Percentiles rank a stretch among this genome's conserved stretches.
Evolutionary conservation across 2,329 filamentous ascomycete species (phyloP).

Genomic region (Corniculantispora saksenae): DNA sequence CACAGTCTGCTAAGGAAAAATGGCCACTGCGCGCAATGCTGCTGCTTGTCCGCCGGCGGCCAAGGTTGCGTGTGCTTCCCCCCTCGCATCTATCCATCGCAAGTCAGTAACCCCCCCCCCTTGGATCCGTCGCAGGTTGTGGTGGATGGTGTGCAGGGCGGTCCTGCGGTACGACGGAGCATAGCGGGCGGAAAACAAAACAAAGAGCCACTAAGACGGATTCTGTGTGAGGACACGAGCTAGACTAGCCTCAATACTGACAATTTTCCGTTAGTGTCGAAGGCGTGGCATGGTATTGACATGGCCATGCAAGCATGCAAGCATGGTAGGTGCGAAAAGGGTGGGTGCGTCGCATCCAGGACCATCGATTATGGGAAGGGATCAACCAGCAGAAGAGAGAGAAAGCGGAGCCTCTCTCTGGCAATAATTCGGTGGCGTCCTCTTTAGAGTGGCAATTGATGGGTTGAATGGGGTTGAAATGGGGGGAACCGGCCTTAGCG

Average conservation of each 20-base stretch:
- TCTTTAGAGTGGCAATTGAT: not conserved
- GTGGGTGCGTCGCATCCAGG: not conserved
- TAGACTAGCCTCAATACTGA: constrained; percentile 12
- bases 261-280: constrained; percentile 8
- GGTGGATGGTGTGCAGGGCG: not conserved
- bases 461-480: not conserved
- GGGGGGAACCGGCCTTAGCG: not conserved
- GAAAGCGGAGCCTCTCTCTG: not conserved
- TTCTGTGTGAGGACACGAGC: not conserved
- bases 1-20: not conserved
- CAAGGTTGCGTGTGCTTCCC: not conserved
- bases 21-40: not conserved
- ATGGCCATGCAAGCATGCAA: not conserved
- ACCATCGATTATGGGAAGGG: not conserved
- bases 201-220: not conserved
- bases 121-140: not conserved
- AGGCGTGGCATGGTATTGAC: not conserved
- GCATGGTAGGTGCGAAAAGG: not conserved
- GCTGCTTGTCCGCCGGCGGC: not conserved
- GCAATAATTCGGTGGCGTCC: not conserved
- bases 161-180: not conserved
- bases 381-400: not conserved
- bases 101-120: not conserved
- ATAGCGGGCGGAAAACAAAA: not conserved
- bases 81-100: not conserved